Percentiles rank a stretch among this genome's conserved stretches.
Conservation (phyloP, 768 basidiomycete species). For the Pleurotus tuoliensis region DNA sequence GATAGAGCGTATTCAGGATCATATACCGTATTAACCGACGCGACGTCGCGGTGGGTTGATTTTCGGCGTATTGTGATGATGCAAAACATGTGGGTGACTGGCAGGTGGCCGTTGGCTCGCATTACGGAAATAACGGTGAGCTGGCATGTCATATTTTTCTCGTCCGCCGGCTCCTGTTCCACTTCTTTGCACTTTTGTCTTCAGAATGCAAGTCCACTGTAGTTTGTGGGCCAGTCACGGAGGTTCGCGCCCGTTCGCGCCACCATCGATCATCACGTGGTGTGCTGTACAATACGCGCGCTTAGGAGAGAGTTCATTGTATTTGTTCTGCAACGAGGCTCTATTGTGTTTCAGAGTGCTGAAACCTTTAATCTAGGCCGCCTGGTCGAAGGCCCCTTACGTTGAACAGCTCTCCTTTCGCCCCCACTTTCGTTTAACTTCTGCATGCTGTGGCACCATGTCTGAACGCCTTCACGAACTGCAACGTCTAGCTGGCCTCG, state of each 20-base stretch:
- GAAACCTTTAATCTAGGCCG: background rate
- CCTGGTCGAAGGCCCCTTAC: conserved; percentile 1
- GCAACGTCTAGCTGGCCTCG: conserved; percentile 40
- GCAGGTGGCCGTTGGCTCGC: too few relatives aligned
- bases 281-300: background rate
- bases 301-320: background rate
- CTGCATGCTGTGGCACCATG: conserved; percentile 4
- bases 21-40: too few relatives aligned
- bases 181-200: too few relatives aligned
- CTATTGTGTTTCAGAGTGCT: conserved; percentile 3
- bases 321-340: conserved; percentile 2
- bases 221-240: too few relatives aligned
- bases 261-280: background rate
- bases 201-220: too few relatives aligned
- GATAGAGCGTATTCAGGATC: too few relatives aligned
- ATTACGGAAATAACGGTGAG: too few relatives aligned
- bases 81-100: background rate
- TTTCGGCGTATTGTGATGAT: conserved; percentile 1
- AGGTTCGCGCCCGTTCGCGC: too few relatives aligned
- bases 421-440: conserved; percentile 10
- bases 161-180: too few relatives aligned
- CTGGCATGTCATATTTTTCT: too few relatives aligned
- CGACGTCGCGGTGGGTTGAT: background rate
- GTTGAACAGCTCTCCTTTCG: conserved; percentile 1
- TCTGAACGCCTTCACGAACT: conserved; percentile 31